These are phyloP conservation scores for Dacryopinax primogenitus DNA, from an alignment of 768 basidiomycete genomes.

Conservation along the genomic window DNA sequence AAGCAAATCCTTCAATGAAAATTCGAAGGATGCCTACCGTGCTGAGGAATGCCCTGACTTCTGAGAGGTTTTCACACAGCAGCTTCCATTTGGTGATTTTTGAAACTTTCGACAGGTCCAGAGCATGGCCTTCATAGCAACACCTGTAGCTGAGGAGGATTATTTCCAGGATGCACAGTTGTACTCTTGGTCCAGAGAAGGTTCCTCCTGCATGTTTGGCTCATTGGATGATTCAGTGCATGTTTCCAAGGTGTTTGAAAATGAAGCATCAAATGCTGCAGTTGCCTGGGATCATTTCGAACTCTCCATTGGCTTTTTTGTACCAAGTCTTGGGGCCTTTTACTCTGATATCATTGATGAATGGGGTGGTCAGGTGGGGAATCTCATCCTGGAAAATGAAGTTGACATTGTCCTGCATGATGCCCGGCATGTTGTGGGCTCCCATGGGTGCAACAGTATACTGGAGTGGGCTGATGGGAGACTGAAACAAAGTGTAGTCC, in stretches of 20 bases:
- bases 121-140: conserved; percentile 26
- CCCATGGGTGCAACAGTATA: conserved; percentile 32
- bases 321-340: conserved; percentile 29
- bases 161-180: conserved; percentile 16
- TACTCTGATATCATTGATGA: conserved; percentile 32
- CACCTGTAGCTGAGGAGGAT: conserved; percentile 31
- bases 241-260: conserved; percentile 29
- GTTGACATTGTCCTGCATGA: conserved; percentile 32
- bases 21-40: conserved; percentile 21
- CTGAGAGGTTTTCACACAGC: conserved; percentile 16
- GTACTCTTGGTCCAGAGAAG: conserved; percentile 29
- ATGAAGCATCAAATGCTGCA: conserved; percentile 28
- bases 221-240: conserved; percentile 31
- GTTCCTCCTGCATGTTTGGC: conserved; percentile 31
- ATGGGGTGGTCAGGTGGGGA: conserved; percentile 27
- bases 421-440: conserved; percentile 31
- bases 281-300: conserved; percentile 31
- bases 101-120: conserved; percentile 21
- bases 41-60: conserved; percentile 26
- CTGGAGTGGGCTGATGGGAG: conserved; percentile 26
- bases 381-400: conserved; percentile 33
- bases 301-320: conserved; percentile 19
- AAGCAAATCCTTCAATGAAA: conserved; percentile 25
- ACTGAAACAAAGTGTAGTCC: conserved; percentile 34
- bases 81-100: conserved; percentile 27